phyloP scores from a whole-genome alignment of 176 grass and related monocot species.

The Canna indica region DNA sequence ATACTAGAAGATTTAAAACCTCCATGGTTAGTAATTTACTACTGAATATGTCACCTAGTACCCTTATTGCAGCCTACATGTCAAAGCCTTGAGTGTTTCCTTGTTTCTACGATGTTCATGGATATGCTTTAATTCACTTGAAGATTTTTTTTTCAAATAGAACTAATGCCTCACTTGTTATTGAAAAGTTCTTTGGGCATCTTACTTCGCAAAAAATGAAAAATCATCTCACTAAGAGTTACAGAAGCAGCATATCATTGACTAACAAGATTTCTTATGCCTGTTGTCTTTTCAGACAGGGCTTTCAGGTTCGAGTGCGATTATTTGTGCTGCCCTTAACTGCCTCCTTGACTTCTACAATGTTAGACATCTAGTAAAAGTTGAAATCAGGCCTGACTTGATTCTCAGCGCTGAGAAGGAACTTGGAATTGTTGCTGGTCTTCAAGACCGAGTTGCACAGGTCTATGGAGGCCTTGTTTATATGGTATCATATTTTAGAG shows the following conservation, averaged over 20 bases:
- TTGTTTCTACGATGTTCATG: no score
- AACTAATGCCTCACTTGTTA: neutral
- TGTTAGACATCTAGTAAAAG: slow-evolving; percentile 54
- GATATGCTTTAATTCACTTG: neutral
- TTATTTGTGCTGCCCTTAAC: slow-evolving; percentile 73
- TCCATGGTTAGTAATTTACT: no score
- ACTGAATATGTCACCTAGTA: no score
- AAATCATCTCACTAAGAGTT: neutral
- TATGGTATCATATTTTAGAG: slow-evolving; percentile 34
- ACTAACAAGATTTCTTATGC: neutral
- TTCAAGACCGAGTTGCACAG: slow-evolving; percentile 76
- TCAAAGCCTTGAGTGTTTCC: neutral
- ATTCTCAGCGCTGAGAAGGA: slow-evolving; percentile 73
- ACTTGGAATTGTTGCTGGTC: slow-evolving; percentile 80
- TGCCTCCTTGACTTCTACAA: slow-evolving; percentile 79
- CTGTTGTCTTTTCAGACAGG: slow-evolving; percentile 40
- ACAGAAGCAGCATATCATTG: neutral
- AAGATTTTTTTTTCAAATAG: neutral
- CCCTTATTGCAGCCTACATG: no score
- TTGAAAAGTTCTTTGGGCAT: neutral
- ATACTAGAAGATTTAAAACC: no score
- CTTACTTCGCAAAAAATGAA: neutral
- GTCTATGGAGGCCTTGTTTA: slow-evolving; percentile 68
- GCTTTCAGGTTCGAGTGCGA: slow-evolving; percentile 78
- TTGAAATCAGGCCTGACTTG: slow-evolving; percentile 59